Evolutionary conservation across 2,329 filamentous ascomycete genomes (phyloP).

Genomic region (Cercospora berteroae): DNA sequence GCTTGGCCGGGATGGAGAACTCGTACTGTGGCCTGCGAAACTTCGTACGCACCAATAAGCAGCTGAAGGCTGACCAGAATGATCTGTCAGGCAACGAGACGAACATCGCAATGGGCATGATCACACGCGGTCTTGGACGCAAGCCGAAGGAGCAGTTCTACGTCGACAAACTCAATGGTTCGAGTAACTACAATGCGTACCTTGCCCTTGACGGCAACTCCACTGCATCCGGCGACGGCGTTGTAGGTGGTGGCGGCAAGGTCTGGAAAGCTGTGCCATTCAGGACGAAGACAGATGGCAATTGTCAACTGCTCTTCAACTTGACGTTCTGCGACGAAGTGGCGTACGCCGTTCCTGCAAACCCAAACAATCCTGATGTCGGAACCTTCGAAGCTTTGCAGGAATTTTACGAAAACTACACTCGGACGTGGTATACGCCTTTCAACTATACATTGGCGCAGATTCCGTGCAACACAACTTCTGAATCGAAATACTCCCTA

Average conservation of each 20-base stretch:
- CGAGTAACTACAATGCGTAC: slow-evolving; percentile 69
- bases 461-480: slow-evolving; percentile 75
- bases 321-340: slow-evolving; percentile 86
- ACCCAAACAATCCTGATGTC: slow-evolving; percentile 58
- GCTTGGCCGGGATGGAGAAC: slow-evolving; percentile 67
- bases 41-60: slow-evolving; percentile 61
- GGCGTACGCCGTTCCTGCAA: slow-evolving; percentile 87
- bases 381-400: slow-evolving; percentile 52
- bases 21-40: slow-evolving; percentile 75
- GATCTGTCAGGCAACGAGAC: slow-evolving; percentile 48
- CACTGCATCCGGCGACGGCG: slow-evolving; percentile 54
- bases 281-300: slow-evolving; percentile 74
- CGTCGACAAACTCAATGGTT: slow-evolving; percentile 69
- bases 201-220: slow-evolving; percentile 62
- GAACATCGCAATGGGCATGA: slow-evolving; percentile 59
- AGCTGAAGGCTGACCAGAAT: slow-evolving; percentile 54
- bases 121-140: slow-evolving; percentile 62
- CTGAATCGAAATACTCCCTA: slow-evolving; percentile 76
- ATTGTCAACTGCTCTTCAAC: slow-evolving; percentile 82
- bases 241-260: slow-evolving; percentile 69
- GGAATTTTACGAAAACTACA: slow-evolving; percentile 74
- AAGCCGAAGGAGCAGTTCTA: slow-evolving; percentile 87
- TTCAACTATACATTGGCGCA: slow-evolving; percentile 82
- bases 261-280: slow-evolving; percentile 73
- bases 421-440: slow-evolving; percentile 65